Evolutionary conservation across 1,284 basidiomycete species (phyloP).

Genomic region (Ustilago xerochloae): DNA sequence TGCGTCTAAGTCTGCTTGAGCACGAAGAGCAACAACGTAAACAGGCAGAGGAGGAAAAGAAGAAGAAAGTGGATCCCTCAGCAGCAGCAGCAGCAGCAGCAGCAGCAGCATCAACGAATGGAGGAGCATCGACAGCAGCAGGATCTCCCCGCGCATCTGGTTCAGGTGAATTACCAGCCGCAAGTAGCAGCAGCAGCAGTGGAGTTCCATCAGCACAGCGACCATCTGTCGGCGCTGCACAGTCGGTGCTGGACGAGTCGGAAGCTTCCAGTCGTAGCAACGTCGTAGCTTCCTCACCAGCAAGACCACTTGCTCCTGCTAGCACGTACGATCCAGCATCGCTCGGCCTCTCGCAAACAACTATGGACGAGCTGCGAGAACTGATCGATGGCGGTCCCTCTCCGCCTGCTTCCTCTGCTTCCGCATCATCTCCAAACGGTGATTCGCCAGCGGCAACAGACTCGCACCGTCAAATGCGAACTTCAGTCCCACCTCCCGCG

Average conservation of each 20-base stretch:
- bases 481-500: conserved; percentile 18
- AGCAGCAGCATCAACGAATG: neutral
- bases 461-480: conserved; percentile 3
- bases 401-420: conserved; percentile 23
- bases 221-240: no score
- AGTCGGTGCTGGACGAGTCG: conserved; percentile 39
- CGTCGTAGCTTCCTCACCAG: neutral
- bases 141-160: conserved; percentile 10
- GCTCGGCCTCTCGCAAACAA: conserved; percentile 49
- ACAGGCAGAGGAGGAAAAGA: conserved; percentile 59
- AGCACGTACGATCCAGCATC: conserved; percentile 22
- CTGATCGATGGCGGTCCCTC: conserved; percentile 49
- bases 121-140: conserved; percentile 1
- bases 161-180: conserved; percentile 5
- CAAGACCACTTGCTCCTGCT: conserved; percentile 3
- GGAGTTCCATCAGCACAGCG: conserved; percentile 4
- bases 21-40: conserved; percentile 74
- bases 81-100: neutral
- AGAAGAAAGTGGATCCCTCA: conserved; percentile 18
- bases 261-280: conserved; percentile 11
- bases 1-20: conserved; percentile 92
- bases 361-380: conserved; percentile 57
- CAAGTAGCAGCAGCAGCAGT: no score
- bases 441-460: neutral
- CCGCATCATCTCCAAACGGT: conserved; percentile 12